A percentile compares a stretch with the other conserved stretches of the same genome.
Conservation (phyloP, 805 yeast species). For the Starmerella bacillaris region DNA sequence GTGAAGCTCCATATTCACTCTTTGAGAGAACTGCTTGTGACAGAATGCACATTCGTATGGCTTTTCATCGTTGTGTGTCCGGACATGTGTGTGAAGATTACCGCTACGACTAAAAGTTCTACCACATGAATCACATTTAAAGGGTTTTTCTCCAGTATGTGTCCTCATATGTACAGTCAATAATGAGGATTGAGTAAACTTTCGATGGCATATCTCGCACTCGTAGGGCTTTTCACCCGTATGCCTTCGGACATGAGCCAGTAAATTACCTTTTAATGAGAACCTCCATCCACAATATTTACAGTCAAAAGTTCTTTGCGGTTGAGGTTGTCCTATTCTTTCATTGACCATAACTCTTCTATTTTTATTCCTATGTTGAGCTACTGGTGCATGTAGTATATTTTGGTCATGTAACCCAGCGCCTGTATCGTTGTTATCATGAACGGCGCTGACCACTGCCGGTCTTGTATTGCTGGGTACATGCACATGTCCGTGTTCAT, state of each 20-base stretch:
- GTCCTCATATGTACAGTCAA: conserved; percentile 69
- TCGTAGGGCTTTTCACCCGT: conserved; percentile 80
- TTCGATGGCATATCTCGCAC: conserved; percentile 58
- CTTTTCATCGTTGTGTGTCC: conserved; percentile 48
- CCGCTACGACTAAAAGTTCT: conserved; percentile 78
- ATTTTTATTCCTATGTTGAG: too few relatives aligned
- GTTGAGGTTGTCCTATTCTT: too few relatives aligned
- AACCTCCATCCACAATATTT: conserved; percentile 49
- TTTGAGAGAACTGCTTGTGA: conserved; percentile 60
- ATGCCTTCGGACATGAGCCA: conserved; percentile 71
- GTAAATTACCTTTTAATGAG: conserved; percentile 59
- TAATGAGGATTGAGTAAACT: conserved; percentile 69
- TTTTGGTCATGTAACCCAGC: too few relatives aligned
- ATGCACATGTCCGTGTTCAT: too few relatives aligned
- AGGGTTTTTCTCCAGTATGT: conserved; percentile 84
- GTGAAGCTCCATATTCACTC: conserved; percentile 77
- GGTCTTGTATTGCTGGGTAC: too few relatives aligned
- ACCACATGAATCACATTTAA: conserved; percentile 64
- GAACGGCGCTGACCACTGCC: too few relatives aligned
- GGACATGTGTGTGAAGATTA: conserved; percentile 74
- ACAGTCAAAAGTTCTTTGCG: conserved; percentile 66
- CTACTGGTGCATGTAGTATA: too few relatives aligned
- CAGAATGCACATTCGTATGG: conserved; percentile 73
- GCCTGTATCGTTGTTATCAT: too few relatives aligned
- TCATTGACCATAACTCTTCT: too few relatives aligned